Evolutionary conservation across 805 yeast species (phyloP).

Genomic region (Cyberlindnera suaveolens): DNA sequence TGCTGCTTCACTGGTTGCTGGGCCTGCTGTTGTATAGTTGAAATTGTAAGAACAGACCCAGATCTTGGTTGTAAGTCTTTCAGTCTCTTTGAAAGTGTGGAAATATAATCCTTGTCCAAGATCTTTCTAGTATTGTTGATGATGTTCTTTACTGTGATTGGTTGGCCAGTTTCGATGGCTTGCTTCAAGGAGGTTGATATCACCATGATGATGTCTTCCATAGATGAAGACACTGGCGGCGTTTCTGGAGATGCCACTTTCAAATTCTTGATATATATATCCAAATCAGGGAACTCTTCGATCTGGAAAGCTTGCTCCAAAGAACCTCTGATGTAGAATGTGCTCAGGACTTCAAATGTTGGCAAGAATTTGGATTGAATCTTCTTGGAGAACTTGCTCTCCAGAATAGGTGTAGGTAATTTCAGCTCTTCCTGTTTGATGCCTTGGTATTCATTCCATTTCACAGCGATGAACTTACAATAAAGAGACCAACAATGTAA

Average conservation of each 20-base stretch:
- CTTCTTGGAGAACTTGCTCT: conserved; percentile 52
- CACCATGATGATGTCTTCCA: conserved; percentile 78
- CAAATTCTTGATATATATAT: conserved; percentile 25
- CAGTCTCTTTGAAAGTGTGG: conserved; percentile 44
- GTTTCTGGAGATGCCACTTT: conserved; percentile 39
- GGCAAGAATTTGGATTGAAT: conserved; percentile 47
- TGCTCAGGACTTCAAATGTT: conserved; percentile 55
- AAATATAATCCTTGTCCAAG: conserved; percentile 57
- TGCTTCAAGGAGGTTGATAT: conserved; percentile 62
- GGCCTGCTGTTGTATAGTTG: conserved; percentile 12
- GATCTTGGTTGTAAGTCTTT: conserved; percentile 37
- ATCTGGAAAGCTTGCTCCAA: conserved; percentile 74
- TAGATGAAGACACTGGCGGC: conserved; percentile 71
- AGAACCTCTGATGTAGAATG: conserved; percentile 69
- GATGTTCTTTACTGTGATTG: conserved; percentile 45
- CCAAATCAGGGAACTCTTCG: conserved; percentile 67
- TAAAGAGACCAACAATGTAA: conserved; percentile 84
- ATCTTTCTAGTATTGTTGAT: conserved; percentile 50
- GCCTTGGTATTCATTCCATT: conserved; percentile 49
- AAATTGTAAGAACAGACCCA: conserved; percentile 24
- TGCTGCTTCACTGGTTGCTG: conserved; percentile 7
- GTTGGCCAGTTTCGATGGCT: conserved; percentile 66
- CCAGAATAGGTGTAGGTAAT: conserved; percentile 46
- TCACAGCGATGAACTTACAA: conserved; percentile 60
- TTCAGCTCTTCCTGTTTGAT: conserved; percentile 22